Conservation (phyloP, 805 yeast genomes). For the Cyberlindnera xylosilytica region DNA sequence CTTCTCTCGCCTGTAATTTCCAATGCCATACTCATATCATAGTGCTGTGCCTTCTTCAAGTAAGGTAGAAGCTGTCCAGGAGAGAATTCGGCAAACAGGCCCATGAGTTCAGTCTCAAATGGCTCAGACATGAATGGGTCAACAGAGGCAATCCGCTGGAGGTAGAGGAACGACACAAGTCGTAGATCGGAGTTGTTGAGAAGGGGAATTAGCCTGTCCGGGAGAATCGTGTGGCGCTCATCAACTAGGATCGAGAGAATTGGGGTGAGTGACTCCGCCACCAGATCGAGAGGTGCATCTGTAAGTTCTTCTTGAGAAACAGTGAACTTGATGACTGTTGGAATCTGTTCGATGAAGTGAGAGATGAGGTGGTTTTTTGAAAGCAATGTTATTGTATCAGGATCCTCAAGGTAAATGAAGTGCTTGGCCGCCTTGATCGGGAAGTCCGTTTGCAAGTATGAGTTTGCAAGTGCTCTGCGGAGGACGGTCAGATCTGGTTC, state of each 20-base stretch:
- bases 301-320: slow-evolving; percentile 37
- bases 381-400: slow-evolving; percentile 53
- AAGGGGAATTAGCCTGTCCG: slow-evolving; percentile 46
- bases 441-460: slow-evolving; percentile 57
- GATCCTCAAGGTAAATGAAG: slow-evolving; percentile 54
- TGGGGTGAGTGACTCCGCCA: slow-evolving; percentile 34
- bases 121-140: slow-evolving; percentile 55
- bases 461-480: slow-evolving; percentile 43
- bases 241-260: slow-evolving; percentile 55
- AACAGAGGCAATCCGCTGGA: slow-evolving; percentile 51
- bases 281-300: slow-evolving; percentile 32
- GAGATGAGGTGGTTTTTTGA: slow-evolving; percentile 60
- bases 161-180: slow-evolving; percentile 58
- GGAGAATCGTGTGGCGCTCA: slow-evolving; percentile 61
- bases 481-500: slow-evolving; percentile 30
- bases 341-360: slow-evolving; percentile 44
- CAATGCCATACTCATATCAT: slow-evolving; percentile 71
- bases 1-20: slow-evolving; percentile 52
- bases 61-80: slow-evolving; percentile 54
- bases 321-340: slow-evolving; percentile 46
- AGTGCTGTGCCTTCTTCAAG: slow-evolving; percentile 55
- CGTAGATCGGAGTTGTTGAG: slow-evolving; percentile 41
- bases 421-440: slow-evolving; percentile 64
- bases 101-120: slow-evolving; percentile 66
- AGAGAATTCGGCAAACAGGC: slow-evolving; percentile 62